Conservation (phyloP, 805 yeast species). For the Pichia occidentalis region DNA sequence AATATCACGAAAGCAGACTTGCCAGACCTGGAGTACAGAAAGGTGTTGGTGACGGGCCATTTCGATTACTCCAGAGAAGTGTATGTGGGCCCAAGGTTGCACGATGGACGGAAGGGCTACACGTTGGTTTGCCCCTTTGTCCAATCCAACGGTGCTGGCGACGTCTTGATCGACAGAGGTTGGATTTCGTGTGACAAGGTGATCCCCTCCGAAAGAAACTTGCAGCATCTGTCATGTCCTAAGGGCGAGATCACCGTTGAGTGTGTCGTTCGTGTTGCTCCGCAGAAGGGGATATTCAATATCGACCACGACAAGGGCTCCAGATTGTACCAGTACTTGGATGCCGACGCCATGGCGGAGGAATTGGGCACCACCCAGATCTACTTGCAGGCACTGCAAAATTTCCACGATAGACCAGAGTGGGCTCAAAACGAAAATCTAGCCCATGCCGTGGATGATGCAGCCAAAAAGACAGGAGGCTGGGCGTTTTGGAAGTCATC, state of each 20-base stretch:
- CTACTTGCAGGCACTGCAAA: conserved; percentile 68
- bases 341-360: conserved; percentile 72
- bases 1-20: conserved; percentile 58
- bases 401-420: conserved; percentile 58
- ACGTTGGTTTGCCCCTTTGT: conserved; percentile 74
- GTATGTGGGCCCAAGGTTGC: conserved; percentile 84
- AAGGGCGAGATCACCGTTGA: conserved; percentile 63
- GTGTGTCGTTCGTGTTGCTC: conserved; percentile 68
- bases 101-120: conserved; percentile 72
- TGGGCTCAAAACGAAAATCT: conserved; percentile 21
- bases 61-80: conserved; percentile 83
- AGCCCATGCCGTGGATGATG: conserved; percentile 1
- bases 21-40: conserved; percentile 69
- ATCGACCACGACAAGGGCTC: conserved; percentile 65
- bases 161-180: conserved; percentile 81
- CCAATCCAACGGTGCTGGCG: conserved; percentile 67
- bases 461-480: conserved; percentile 4
- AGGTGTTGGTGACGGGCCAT: conserved; percentile 68
- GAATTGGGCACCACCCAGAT: conserved; percentile 63
- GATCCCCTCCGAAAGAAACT: conserved; percentile 44
- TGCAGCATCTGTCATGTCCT: conserved; percentile 69
- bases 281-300: conserved; percentile 53
- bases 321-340: conserved; percentile 71
- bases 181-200: conserved; percentile 76
- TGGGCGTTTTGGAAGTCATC: conserved; percentile 14